These are phyloP conservation scores for Aspergillus arachidicola DNA, from an alignment of 2,329 filamentous ascomycete genomes.

Conservation along the genomic window DNA sequence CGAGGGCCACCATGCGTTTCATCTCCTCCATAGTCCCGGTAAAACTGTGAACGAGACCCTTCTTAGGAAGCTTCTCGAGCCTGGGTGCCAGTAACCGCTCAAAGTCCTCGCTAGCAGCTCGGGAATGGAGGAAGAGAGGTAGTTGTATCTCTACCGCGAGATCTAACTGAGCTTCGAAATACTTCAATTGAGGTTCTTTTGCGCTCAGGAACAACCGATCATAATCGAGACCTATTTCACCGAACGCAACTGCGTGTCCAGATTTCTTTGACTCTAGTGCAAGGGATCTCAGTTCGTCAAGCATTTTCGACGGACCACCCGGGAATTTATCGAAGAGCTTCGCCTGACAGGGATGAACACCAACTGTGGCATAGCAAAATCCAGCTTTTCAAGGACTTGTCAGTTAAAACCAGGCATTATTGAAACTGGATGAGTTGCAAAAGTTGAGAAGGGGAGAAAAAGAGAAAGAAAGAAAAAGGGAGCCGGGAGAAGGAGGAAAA, in stretches of 20 bases:
- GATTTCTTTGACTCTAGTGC: constrained; percentile 60
- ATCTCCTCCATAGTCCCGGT: constrained; percentile 87
- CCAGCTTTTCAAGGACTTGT: constrained; percentile 58
- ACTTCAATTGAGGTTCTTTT: constrained; percentile 77
- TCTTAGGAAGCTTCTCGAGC: constrained; percentile 68
- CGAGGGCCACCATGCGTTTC: constrained; percentile 74
- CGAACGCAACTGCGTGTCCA: constrained; percentile 75
- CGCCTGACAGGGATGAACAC: constrained; percentile 89
- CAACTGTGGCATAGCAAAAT: constrained; percentile 84
- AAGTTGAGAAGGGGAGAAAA: background rate
- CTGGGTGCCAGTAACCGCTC: constrained; percentile 67
- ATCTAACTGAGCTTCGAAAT: constrained; percentile 80
- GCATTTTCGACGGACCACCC: constrained; percentile 46
- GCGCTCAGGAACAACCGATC: constrained; percentile 84
- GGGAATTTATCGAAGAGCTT: constrained; percentile 69
- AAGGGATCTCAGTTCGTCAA: constrained; percentile 65
- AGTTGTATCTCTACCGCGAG: constrained; percentile 76
- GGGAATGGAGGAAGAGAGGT: constrained; percentile 88
- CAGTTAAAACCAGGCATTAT: background rate
- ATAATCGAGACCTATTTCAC: constrained; percentile 95
- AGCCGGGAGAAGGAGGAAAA: too few species aligned
- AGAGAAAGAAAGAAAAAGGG: too few species aligned
- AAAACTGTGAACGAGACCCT: constrained; percentile 91
- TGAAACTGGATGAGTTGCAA: background rate
- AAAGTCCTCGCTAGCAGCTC: constrained; percentile 85